Conservation (phyloP, 352 stramenopile genomes). For the Pythium pectinolyticum region DNA sequence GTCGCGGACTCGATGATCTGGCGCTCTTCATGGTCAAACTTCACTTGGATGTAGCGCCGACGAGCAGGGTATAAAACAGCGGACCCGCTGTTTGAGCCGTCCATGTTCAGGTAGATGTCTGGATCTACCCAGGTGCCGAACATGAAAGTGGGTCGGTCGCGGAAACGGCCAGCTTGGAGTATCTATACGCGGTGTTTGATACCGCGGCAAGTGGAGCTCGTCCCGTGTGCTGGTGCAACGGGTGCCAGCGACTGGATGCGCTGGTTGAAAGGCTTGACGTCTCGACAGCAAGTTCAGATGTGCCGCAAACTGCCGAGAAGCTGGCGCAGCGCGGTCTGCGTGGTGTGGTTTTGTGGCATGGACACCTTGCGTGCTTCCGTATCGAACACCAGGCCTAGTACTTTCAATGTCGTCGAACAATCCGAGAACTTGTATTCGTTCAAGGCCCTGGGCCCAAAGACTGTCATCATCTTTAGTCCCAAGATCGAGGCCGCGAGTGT, state of each 20-base stretch:
- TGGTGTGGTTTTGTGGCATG: not conserved
- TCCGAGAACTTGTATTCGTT: slow-evolving; percentile 19
- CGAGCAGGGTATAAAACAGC: not conserved
- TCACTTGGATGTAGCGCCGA: slow-evolving; percentile 1
- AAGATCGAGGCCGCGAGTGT: slow-evolving; percentile 9
- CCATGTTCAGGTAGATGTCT: slow-evolving; percentile 12
- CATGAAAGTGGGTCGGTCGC: not conserved
- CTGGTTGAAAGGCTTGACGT: slow-evolving; percentile 1
- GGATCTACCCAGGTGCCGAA: not conserved
- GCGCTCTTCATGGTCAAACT: slow-evolving; percentile 1
- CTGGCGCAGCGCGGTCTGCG: not conserved
- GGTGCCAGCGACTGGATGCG: not conserved
- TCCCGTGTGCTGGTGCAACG: not conserved
- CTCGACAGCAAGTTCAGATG: not conserved
- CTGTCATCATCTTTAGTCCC: slow-evolving; percentile 14
- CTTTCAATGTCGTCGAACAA: not conserved
- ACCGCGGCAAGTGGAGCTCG: not conserved
- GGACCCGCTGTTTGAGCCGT: not conserved
- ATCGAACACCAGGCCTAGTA: slow-evolving; percentile 16
- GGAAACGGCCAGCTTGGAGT: not conserved
- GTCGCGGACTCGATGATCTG: not conserved
- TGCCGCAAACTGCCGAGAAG: not conserved
- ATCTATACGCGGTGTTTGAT: not conserved
- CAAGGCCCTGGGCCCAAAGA: slow-evolving; percentile 9
- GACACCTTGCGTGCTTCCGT: not conserved